Percentiles rank a stretch among this genome's conserved stretches.
Conservation (phyloP, 768 basidiomycete species). For the Trametes cingulata region DNA sequence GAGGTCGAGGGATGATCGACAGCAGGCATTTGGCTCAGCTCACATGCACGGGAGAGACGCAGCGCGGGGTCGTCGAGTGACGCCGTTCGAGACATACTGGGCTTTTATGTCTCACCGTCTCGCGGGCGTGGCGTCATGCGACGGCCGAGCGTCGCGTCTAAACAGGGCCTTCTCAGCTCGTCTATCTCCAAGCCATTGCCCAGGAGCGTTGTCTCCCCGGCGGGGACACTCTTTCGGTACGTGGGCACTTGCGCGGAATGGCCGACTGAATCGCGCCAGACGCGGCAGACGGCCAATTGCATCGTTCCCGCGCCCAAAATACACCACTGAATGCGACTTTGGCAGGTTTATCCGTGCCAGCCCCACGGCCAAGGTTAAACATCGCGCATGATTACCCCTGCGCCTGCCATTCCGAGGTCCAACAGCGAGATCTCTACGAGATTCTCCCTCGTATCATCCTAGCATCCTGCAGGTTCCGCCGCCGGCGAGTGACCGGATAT, state of each 20-base stretch:
- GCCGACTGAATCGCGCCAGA: slow-evolving; percentile 17
- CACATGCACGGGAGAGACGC: slow-evolving; percentile 10
- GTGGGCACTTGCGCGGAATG: slow-evolving; percentile 2
- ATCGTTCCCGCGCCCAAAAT: slow-evolving; percentile 3
- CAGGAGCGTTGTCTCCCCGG: neutral
- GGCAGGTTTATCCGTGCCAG: slow-evolving; percentile 29
- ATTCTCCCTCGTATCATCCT: slow-evolving; percentile 22
- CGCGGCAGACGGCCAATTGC: slow-evolving; percentile 2
- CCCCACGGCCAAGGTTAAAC: slow-evolving; percentile 26
- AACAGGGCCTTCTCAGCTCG: slow-evolving; percentile 6
- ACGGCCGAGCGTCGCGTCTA: slow-evolving; percentile 4
- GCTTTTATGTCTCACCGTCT: slow-evolving; percentile 30
- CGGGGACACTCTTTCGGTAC: neutral
- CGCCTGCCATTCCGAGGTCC: slow-evolving; percentile 5
- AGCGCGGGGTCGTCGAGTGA: slow-evolving; percentile 15
- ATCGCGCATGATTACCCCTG: slow-evolving; percentile 25
- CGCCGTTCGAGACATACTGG: slow-evolving; percentile 16
- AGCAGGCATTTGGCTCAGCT: slow-evolving; percentile 1
- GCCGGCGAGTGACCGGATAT: slow-evolving; percentile 10
- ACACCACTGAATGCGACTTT: slow-evolving; percentile 9
- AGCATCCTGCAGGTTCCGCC: neutral
- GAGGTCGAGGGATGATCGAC: slow-evolving; percentile 2
- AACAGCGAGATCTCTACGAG: slow-evolving; percentile 30
- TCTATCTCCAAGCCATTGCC: slow-evolving; percentile 5
- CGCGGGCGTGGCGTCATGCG: slow-evolving; percentile 17